Conservation (phyloP, 2,329 filamentous ascomycete species). For the Cladosporium phlei region DNA sequence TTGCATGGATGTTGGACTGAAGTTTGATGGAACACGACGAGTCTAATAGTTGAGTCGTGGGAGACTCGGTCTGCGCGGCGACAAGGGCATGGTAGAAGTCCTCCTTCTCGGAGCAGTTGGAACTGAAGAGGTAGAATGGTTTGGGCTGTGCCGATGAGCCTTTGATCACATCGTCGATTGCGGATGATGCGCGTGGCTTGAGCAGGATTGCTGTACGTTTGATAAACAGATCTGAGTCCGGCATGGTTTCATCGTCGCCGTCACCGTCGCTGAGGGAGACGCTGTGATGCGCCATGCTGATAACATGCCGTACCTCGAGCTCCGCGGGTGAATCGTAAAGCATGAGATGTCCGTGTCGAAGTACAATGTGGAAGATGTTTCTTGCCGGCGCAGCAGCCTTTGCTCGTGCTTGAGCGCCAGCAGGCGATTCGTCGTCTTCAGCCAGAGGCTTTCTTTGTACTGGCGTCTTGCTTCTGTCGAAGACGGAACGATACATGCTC, state of each 20-base stretch:
- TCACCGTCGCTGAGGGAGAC: conserved; percentile 75
- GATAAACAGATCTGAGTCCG: conserved; percentile 91
- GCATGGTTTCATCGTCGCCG: conserved; percentile 48
- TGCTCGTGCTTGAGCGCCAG: conserved; percentile 8
- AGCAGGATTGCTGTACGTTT: conserved; percentile 55
- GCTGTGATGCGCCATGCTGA: conserved; percentile 82
- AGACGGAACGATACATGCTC: conserved; percentile 94
- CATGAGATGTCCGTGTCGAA: conserved; percentile 89
- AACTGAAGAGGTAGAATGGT: conserved; percentile 90
- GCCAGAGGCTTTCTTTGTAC: conserved; percentile 20
- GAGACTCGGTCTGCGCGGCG: conserved; percentile 62
- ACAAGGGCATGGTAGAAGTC: conserved; percentile 96
- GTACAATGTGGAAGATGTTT: conserved; percentile 30
- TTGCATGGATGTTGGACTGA: conserved; percentile 85
- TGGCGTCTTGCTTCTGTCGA: conserved; percentile 65
- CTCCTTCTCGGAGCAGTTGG: conserved; percentile 94
- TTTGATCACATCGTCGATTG: not conserved
- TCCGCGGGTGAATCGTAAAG: conserved; percentile 95
- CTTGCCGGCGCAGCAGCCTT: not conserved
- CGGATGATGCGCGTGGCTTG: conserved; percentile 19
- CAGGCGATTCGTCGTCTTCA: conserved; percentile 14
- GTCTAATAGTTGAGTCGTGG: conserved; percentile 71
- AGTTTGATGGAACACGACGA: conserved; percentile 82
- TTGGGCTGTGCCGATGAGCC: conserved; percentile 44
- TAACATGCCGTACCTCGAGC: conserved; percentile 91